Evolutionary conservation across 129 eudicot genomes (phyloP).

Genomic region (Dittrichia graveolens): DNA sequence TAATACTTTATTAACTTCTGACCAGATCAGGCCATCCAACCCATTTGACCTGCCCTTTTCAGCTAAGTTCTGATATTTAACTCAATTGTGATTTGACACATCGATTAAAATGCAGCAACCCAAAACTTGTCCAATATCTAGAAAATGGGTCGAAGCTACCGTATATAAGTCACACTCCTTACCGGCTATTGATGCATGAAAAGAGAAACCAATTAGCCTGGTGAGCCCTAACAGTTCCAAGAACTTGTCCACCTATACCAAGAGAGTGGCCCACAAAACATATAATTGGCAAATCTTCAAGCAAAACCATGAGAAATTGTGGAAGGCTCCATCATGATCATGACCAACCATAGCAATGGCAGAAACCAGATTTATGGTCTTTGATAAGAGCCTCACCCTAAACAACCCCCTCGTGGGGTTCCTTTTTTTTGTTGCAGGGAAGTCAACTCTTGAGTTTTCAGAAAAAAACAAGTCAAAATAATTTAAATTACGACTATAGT

Average conservation of each 20-base stretch:
- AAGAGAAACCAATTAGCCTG: background rate
- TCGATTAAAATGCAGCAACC: too few relatives aligned
- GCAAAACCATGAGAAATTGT: constrained; percentile 28
- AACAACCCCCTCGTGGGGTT: too few relatives aligned
- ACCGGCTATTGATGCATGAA: background rate
- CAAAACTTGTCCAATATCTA: too few relatives aligned
- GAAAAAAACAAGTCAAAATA: background rate
- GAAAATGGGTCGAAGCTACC: background rate
- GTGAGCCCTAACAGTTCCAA: background rate
- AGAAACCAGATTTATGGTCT: background rate
- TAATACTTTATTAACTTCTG: too few relatives aligned
- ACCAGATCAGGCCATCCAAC: too few relatives aligned
- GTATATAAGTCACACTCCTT: background rate
- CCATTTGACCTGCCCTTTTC: too few relatives aligned
- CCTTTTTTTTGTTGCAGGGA: background rate
- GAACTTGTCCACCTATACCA: constrained; percentile 14
- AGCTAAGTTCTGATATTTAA: too few relatives aligned
- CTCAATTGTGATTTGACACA: background rate
- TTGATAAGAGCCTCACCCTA: background rate
- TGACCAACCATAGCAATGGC: constrained; percentile 10
- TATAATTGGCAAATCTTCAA: constrained; percentile 30
- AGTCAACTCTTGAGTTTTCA: background rate
- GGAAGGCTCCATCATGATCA: constrained; percentile 35
- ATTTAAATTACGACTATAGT: background rate
- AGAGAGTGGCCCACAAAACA: constrained; percentile 35